A percentile compares a stretch with the other conserved stretches of the same genome.
Evolutionary conservation across 805 yeast species (phyloP).

Genomic region (Torulaspora franciscae): DNA sequence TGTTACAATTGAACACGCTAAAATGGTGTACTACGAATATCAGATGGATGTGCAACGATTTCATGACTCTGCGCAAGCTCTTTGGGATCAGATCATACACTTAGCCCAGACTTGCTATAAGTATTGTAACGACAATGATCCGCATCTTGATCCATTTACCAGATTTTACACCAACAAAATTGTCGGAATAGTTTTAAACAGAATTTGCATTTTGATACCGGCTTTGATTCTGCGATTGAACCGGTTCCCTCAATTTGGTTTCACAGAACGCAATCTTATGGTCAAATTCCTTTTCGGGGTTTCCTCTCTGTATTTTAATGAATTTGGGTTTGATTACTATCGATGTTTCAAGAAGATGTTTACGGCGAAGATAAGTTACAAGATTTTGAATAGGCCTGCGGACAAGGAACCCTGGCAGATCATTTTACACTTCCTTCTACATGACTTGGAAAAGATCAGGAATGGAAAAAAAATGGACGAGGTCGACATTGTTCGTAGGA

Average conservation of each 20-base stretch:
- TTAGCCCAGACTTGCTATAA: slow-evolving; percentile 20
- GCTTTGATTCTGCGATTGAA: slow-evolving; percentile 26
- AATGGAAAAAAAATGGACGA: slow-evolving; percentile 4
- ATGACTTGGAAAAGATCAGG: slow-evolving; percentile 16
- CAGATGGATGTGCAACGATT: slow-evolving; percentile 11
- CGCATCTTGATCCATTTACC: slow-evolving; percentile 15
- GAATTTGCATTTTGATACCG: slow-evolving; percentile 26
- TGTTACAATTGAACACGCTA: slow-evolving; percentile 22
- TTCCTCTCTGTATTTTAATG: slow-evolving; percentile 31
- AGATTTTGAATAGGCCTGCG: slow-evolving; percentile 23
- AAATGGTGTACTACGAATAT: slow-evolving; percentile 24
- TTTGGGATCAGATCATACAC: slow-evolving; percentile 23
- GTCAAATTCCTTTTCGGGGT: slow-evolving; percentile 21
- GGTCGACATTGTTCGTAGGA: slow-evolving; percentile 4
- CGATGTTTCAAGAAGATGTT: slow-evolving; percentile 32
- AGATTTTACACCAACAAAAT: slow-evolving; percentile 30
- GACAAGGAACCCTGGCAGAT: slow-evolving; percentile 26
- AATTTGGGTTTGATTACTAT: slow-evolving; percentile 30
- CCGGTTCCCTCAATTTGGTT: slow-evolving; percentile 14
- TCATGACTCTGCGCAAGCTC: slow-evolving; percentile 16
- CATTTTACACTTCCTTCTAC: slow-evolving; percentile 24
- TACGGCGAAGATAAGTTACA: slow-evolving; percentile 27
- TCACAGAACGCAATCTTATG: slow-evolving; percentile 14
- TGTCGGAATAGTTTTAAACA: slow-evolving; percentile 28
- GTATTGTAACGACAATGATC: slow-evolving; percentile 17